A percentile compares a stretch with the other conserved stretches of the same genome.
These are phyloP conservation scores for Mycocentrospora acerina DNA, from an alignment of 2,329 filamentous ascomycete species.

Conservation along the genomic window DNA sequence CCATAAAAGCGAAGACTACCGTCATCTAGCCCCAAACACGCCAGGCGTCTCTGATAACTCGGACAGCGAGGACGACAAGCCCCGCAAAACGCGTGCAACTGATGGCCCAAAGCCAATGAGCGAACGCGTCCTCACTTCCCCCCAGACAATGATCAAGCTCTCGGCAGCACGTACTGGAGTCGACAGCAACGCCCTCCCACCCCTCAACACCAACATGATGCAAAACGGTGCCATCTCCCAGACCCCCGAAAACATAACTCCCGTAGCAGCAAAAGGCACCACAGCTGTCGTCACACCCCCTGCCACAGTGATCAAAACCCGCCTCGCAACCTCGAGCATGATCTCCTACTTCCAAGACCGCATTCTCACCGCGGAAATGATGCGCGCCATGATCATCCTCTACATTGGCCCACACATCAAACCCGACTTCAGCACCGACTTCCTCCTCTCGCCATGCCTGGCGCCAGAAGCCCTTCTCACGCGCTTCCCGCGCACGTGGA, in stretches of 20 bases:
- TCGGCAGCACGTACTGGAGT: slow-evolving; percentile 42
- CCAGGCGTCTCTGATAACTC: slow-evolving; percentile 80
- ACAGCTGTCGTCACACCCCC: slow-evolving; percentile 32
- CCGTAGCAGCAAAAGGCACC: slow-evolving; percentile 1
- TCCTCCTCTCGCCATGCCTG: slow-evolving; percentile 83
- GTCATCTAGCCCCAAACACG: slow-evolving; percentile 75
- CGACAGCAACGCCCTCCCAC: slow-evolving; percentile 24
- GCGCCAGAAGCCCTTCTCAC: slow-evolving; percentile 82
- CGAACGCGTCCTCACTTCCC: slow-evolving; percentile 31
- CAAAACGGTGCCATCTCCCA: slow-evolving; percentile 22
- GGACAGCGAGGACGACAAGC: slow-evolving; percentile 47
- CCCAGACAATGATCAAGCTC: slow-evolving; percentile 40
- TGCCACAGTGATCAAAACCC: slow-evolving; percentile 66
- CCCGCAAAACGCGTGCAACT: slow-evolving; percentile 10
- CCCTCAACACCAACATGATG: slow-evolving; percentile 18
- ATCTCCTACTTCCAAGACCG: slow-evolving; percentile 98
- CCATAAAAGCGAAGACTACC: slow-evolving; percentile 87
- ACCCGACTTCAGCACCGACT: slow-evolving; percentile 90
- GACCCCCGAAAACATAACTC: slow-evolving; percentile 23
- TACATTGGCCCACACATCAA: slow-evolving; percentile 94
- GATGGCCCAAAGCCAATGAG: slow-evolving; percentile 17
- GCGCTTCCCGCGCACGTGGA: slow-evolving; percentile 90
- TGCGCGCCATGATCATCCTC: slow-evolving; percentile 97
- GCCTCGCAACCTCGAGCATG: slow-evolving; percentile 94
- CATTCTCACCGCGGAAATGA: slow-evolving; percentile 94